Evolutionary conservation across 306 rosid species (phyloP).

Genomic region (Cucumis cinereus): DNA sequence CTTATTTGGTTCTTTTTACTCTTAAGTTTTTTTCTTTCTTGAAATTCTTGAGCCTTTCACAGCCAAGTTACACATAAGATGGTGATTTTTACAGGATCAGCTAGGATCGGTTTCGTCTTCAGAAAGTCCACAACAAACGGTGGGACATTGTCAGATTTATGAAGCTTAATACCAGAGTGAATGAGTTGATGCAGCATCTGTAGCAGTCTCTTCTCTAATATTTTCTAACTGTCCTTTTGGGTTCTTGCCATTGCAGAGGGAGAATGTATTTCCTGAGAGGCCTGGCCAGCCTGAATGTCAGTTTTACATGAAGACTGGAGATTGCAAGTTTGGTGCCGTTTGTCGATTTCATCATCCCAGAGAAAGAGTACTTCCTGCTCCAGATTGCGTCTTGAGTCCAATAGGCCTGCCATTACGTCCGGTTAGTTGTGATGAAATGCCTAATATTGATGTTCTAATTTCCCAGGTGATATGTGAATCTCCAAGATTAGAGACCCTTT

Average conservation of each 20-base stretch:
- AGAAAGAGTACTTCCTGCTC: constrained; percentile 77
- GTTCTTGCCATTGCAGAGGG: constrained; percentile 73
- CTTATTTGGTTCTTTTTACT: background rate
- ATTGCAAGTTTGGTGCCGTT: constrained; percentile 92
- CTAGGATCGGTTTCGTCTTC: constrained; percentile 65
- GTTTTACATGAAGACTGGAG: constrained; percentile 97
- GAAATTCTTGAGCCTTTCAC: background rate
- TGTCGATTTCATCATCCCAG: constrained; percentile 95
- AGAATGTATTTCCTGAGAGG: constrained; percentile 92
- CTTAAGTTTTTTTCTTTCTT: background rate
- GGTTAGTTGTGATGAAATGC: constrained; percentile 32
- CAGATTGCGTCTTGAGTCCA: constrained; percentile 88
- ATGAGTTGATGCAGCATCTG: constrained; percentile 44
- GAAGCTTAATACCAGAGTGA: constrained; percentile 64
- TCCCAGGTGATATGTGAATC: background rate
- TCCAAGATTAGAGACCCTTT: background rate
- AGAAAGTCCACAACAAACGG: constrained; percentile 62
- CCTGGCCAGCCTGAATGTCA: constrained; percentile 97
- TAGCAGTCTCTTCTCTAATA: constrained; percentile 49
- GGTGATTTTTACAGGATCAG: constrained; percentile 62
- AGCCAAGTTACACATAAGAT: constrained; percentile 9
- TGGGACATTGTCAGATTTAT: constrained; percentile 50
- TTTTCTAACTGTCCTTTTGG: constrained; percentile 70
- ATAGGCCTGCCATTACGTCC: constrained; percentile 90
- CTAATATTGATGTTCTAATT: background rate